These are phyloP conservation scores for Rhizomucor miehei DNA, from an alignment of 371 early-diverging fungal genomes.

Conservation along the genomic window DNA sequence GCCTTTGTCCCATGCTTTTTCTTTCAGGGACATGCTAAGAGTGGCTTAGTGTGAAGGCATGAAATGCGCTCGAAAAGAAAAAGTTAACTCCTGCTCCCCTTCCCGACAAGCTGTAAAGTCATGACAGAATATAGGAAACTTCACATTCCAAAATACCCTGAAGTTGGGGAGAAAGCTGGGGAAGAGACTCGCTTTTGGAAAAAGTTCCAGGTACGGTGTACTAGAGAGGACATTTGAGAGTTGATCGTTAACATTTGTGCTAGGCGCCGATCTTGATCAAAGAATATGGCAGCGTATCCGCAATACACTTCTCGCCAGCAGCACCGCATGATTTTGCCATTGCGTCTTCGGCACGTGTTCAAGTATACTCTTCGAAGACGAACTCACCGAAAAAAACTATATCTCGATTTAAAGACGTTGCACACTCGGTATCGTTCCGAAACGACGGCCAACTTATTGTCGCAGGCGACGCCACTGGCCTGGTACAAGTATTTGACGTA, in stretches of 20 bases:
- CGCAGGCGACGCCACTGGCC: slow-evolving; percentile 90
- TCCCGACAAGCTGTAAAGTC: no score
- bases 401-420: slow-evolving; percentile 88
- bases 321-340: slow-evolving; percentile 88
- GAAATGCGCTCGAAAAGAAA: no score
- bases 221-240: no score
- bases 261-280: slow-evolving; percentile 83
- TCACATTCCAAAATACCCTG: no score
- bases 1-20: no score
- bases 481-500: slow-evolving; percentile 82
- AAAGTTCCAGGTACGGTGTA: no score
- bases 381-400: slow-evolving; percentile 81
- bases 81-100: no score
- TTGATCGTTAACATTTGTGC: not conserved
- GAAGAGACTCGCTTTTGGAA: no score
- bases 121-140: no score
- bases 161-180: no score
- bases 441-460: slow-evolving; percentile 88
- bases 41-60: no score
- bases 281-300: slow-evolving; percentile 83
- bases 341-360: slow-evolving; percentile 86
- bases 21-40: no score
- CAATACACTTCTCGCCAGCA: slow-evolving; percentile 82
- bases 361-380: slow-evolving; percentile 84
- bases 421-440: slow-evolving; percentile 77